Evolutionary conservation across 768 basidiomycete genomes (phyloP), one percentile per base, ranked within the genome.

Genomic region (Suillus variegatus): DNA sequence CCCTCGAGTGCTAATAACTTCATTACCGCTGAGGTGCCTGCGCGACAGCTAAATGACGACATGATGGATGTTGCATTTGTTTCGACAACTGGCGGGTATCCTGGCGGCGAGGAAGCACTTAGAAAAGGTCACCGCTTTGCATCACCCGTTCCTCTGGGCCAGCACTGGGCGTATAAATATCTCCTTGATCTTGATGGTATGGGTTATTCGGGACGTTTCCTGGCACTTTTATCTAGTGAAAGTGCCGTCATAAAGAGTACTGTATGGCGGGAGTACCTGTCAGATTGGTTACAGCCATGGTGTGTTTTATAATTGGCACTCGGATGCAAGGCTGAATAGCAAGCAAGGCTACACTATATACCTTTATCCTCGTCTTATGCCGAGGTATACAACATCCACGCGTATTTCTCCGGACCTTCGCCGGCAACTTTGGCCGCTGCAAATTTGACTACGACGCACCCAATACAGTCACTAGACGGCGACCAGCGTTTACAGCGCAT

Each of bases 211-310:
- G 96, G 90, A 3, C 84, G 94, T 14, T 95, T 97, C 75, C 88
- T 94, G 84, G 84, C 89, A 1, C 88, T 94, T 73, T 77, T 95
- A 70, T 90, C 89, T 51, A 95, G 91, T 62, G 94, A 97, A 75
- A 94, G 93, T 67, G 93, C 89, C 3, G 93, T 94, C 12, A 77
- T 99, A 66, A 98, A 99, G 78, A 84, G 91, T 22, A 96, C 94
- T 0, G 89, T 97, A 3, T 97, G 97, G 74, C 86, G 89, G 44
- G 97, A 98, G 74, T 98, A 87, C 78, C 96, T 89, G 78, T 88
- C 85, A 1, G 94, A 92, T 63, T 96, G 96, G 94, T 87, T 95
- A 47, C 89, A 95, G 71, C 95, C 96, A 28, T 98, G 95, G 91
- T 86, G 71, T 40, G 84, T 79, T 46, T 55, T 3, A 38, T 61